Percentiles rank a stretch among this genome's conserved stretches.
phyloP scores from a whole-genome alignment of 768 basidiomycete species.

The Omphalotus guepiniiformis region DNA sequence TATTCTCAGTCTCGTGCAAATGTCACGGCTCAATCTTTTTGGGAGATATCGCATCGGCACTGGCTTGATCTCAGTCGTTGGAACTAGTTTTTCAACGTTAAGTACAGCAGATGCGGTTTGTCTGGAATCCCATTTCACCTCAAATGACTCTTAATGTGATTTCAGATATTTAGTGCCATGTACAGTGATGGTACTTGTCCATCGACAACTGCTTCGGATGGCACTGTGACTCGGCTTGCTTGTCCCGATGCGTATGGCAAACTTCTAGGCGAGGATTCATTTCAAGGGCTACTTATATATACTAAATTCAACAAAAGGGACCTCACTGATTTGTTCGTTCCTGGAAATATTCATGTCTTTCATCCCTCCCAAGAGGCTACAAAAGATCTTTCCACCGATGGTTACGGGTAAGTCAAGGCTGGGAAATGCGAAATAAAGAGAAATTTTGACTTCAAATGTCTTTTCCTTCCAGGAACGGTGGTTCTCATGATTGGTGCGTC shows the following conservation, averaged over 20 bases:
- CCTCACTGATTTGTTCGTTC: constrained; percentile 72
- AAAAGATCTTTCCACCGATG: constrained; percentile 72
- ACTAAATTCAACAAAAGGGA: constrained; percentile 47
- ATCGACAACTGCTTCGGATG: constrained; percentile 49
- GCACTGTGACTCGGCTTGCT: constrained; percentile 49
- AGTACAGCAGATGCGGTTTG: constrained; percentile 66
- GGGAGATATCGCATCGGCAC: constrained; percentile 68
- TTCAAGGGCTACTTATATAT: no score
- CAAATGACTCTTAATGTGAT: background rate
- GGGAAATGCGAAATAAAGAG: background rate
- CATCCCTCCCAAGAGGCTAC: constrained; percentile 54
- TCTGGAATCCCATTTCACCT: background rate
- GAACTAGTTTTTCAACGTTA: constrained; percentile 75
- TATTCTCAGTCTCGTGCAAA: constrained; percentile 73
- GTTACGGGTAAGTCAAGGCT: constrained; percentile 63
- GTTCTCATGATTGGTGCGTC: constrained; percentile 78
- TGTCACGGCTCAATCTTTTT: constrained; percentile 63
- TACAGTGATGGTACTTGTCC: constrained; percentile 79
- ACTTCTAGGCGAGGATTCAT: constrained; percentile 49
- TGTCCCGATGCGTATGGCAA: constrained; percentile 82
- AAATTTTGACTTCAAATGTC: background rate
- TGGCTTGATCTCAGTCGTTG: constrained; percentile 78
- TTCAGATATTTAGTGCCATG: constrained; percentile 68
- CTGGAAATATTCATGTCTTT: constrained; percentile 76
- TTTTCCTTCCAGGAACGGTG: constrained; percentile 50